Conservation (phyloP, 2,329 filamentous ascomycete genomes). For the Fusarium foetens region DNA sequence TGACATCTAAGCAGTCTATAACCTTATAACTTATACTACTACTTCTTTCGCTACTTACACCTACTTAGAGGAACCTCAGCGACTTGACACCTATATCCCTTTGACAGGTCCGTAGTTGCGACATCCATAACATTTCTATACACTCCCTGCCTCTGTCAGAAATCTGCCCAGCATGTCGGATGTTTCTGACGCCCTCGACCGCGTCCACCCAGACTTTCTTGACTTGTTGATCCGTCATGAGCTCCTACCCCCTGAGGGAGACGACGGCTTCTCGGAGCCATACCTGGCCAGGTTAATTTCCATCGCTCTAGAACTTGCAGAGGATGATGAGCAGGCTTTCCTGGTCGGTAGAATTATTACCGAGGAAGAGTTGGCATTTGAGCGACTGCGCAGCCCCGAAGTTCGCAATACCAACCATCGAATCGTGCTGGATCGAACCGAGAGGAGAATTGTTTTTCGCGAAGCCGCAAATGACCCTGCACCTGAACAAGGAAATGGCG, state of each 20-base stretch:
- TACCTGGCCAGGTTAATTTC: slow-evolving; percentile 25
- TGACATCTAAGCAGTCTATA: background rate
- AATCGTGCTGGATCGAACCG: slow-evolving; percentile 24
- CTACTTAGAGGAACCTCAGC: background rate
- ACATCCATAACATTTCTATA: background rate
- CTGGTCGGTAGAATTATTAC: slow-evolving; percentile 37
- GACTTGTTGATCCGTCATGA: slow-evolving; percentile 19
- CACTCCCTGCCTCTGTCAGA: background rate
- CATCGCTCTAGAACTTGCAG: slow-evolving; percentile 37
- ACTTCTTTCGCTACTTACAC: background rate
- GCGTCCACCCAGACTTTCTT: slow-evolving; percentile 39
- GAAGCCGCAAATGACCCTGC: background rate
- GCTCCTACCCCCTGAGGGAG: slow-evolving; percentile 2
- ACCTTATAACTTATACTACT: background rate
- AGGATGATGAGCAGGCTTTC: slow-evolving; percentile 27
- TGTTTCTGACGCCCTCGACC: slow-evolving; percentile 3
- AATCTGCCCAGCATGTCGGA: background rate
- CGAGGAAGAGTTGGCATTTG: slow-evolving; percentile 34
- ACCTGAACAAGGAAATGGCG: background rate
- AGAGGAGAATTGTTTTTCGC: slow-evolving; percentile 15
- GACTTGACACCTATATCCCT: background rate
- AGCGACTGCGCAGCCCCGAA: slow-evolving; percentile 23
- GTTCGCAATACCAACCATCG: slow-evolving; percentile 21
- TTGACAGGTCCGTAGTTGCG: background rate
- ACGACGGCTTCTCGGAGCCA: slow-evolving; percentile 10